These are phyloP conservation scores for Lentinus tigrinus DNA, from an alignment of 768 basidiomycete genomes.

Conservation along the genomic window DNA sequence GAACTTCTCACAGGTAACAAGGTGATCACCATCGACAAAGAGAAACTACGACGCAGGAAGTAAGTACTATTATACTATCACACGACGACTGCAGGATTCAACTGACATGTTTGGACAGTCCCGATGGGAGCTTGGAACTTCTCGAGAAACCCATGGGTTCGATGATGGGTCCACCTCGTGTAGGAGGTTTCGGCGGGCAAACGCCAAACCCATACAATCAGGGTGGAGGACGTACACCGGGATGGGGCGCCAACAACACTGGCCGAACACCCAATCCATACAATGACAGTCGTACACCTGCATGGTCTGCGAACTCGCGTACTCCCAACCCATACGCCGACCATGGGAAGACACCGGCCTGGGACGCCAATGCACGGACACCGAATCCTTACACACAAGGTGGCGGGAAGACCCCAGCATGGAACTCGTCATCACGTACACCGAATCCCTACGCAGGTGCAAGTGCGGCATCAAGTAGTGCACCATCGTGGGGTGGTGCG, in stretches of 20 bases:
- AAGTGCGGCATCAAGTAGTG: slow-evolving; percentile 9
- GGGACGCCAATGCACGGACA: slow-evolving; percentile 48
- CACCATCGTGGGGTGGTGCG: slow-evolving; percentile 20
- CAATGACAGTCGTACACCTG: slow-evolving; percentile 46
- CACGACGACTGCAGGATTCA: background rate
- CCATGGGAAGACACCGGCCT: slow-evolving; percentile 52
- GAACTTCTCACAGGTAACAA: slow-evolving; percentile 91
- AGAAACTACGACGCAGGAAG: slow-evolving; percentile 71
- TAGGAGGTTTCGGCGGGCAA: slow-evolving; percentile 30
- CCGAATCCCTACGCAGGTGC: slow-evolving; percentile 42
- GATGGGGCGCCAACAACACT: slow-evolving; percentile 39
- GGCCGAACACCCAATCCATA: slow-evolving; percentile 75
- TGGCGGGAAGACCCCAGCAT: slow-evolving; percentile 49
- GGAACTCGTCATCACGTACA: slow-evolving; percentile 46
- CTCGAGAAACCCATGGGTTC: slow-evolving; percentile 39
- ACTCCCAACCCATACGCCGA: slow-evolving; percentile 55
- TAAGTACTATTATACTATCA: slow-evolving; percentile 37
- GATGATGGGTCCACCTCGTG: slow-evolving; percentile 39
- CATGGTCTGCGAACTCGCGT: slow-evolving; percentile 45
- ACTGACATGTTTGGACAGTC: background rate
- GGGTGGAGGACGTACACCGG: slow-evolving; percentile 37
- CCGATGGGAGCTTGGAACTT: slow-evolving; percentile 46
- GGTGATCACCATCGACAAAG: slow-evolving; percentile 82
- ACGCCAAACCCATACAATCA: slow-evolving; percentile 70
- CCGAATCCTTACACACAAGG: slow-evolving; percentile 51